These are phyloP conservation scores for Plantago ovata DNA, from an alignment of 257 asterid genomes.

Conservation along the genomic window DNA sequence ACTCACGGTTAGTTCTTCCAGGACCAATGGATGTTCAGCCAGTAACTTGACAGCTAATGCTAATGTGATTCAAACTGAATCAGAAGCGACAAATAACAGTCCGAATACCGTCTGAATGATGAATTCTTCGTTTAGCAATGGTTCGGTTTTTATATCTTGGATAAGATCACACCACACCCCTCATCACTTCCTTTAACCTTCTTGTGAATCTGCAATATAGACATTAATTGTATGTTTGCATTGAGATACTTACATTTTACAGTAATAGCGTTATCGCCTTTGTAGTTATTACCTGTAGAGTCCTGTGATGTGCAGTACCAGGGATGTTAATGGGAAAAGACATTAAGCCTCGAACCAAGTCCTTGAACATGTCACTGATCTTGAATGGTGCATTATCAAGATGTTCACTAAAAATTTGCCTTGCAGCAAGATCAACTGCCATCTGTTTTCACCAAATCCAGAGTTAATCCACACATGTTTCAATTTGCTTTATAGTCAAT, in stretches of 20 bases:
- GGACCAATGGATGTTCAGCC: constrained; percentile 53
- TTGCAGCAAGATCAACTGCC: constrained; percentile 64
- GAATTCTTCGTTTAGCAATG: constrained; percentile 60
- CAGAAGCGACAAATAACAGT: constrained; percentile 64
- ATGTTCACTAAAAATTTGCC: constrained; percentile 65
- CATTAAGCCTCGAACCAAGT: constrained; percentile 66
- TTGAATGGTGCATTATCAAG: constrained; percentile 53
- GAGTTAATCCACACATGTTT: background rate
- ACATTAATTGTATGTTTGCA: too few species aligned
- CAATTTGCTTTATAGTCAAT: background rate
- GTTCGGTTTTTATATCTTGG: constrained; percentile 51
- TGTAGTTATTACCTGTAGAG: constrained; percentile 44
- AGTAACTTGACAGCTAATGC: constrained; percentile 77
- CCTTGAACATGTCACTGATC: constrained; percentile 69
- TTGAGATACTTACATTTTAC: too few species aligned
- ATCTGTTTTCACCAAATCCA: constrained; percentile 31
- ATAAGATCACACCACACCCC: constrained; percentile 52
- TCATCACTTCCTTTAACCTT: constrained; percentile 62
- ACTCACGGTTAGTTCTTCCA: constrained; percentile 62
- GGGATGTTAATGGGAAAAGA: constrained; percentile 78
- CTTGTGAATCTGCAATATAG: constrained; percentile 62
- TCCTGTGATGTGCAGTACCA: constrained; percentile 71
- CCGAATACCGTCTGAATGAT: constrained; percentile 76
- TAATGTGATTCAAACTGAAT: constrained; percentile 65
- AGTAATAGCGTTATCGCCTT: too few species aligned